These are phyloP conservation scores for Podospora pseudopauciseta DNA, from an alignment of 495 filamentous ascomycete genomes.

Conservation along the genomic window DNA sequence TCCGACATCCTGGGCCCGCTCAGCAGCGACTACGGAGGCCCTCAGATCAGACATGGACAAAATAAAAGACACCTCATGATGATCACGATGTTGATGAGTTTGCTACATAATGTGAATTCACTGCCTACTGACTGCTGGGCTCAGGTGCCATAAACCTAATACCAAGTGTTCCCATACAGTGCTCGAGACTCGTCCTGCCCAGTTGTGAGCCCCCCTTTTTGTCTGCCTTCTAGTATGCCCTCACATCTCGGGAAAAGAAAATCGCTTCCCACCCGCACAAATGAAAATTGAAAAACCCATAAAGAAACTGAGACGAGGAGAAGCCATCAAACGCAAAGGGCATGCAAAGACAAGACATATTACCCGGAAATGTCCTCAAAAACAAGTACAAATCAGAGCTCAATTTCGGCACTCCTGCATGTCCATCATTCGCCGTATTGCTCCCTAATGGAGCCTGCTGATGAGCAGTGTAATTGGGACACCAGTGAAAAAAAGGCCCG, in stretches of 20 bases:
- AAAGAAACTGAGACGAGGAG: constrained; percentile 16
- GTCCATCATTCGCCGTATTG: constrained; percentile 14
- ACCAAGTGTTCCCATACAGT: neutral
- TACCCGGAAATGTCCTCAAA: constrained; percentile 21
- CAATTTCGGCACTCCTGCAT: constrained; percentile 13
- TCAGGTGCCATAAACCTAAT: neutral
- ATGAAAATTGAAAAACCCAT: constrained; percentile 8
- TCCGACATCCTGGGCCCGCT: constrained; percentile 2
- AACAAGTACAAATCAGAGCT: constrained; percentile 25
- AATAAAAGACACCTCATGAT: too few species aligned
- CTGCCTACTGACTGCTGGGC: neutral
- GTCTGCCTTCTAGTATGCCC: neutral
- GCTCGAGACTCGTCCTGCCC: constrained; percentile 19
- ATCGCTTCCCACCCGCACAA: constrained; percentile 8
- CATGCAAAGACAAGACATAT: constrained; percentile 21
- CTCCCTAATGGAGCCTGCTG: constrained; percentile 14
- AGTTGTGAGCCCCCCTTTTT: constrained; percentile 13
- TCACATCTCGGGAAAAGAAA: constrained; percentile 6
- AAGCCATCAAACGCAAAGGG: constrained; percentile 25
- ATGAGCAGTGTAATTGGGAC: constrained; percentile 9
- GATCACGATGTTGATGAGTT: neutral
- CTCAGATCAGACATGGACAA: neutral
- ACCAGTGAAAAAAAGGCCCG: constrained; percentile 14
- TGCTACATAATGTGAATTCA: neutral
- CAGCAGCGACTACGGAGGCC: neutral